These are phyloP conservation scores for Syzygium oleosum DNA, from an alignment of 345 rosid species.

Conservation along the genomic window DNA sequence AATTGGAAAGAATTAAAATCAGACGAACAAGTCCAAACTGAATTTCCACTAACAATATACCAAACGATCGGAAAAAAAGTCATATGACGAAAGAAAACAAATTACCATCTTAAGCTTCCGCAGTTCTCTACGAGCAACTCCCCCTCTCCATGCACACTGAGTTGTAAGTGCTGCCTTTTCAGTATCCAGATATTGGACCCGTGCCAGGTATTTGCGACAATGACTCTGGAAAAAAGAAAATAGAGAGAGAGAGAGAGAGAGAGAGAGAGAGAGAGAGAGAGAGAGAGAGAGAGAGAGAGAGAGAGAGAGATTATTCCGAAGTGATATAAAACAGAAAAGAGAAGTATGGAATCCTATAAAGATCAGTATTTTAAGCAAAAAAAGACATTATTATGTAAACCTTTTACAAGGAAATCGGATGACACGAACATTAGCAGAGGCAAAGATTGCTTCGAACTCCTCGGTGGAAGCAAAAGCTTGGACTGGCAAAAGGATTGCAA, in stretches of 20 bases:
- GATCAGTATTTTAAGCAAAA: background rate
- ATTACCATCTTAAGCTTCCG: conserved; percentile 87
- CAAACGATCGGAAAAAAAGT: background rate
- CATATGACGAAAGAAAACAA: conserved; percentile 4
- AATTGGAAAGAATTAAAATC: background rate
- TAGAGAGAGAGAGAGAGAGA: too few relatives aligned
- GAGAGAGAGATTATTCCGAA: background rate
- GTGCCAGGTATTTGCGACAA: conserved; percentile 65
- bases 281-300: background rate
- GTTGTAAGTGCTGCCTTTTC: conserved; percentile 77
- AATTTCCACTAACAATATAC: background rate
- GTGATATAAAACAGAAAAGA: background rate
- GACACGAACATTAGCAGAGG: background rate
- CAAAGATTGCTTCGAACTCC: background rate
- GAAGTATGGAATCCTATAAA: background rate
- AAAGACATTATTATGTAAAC: background rate
- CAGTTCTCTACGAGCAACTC: conserved; percentile 84
- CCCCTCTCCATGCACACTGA: conserved; percentile 97
- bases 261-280: background rate
- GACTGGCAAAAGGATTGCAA: background rate
- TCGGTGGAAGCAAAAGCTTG: accelerated
- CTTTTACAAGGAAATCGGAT: background rate
- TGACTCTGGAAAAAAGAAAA: conserved; percentile 37
- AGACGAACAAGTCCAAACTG: background rate
- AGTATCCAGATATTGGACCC: conserved; percentile 40